Evolutionary conservation across 1,139 yeast species (phyloP), one percentile per base, ranked within the genome.

Genomic region (Taphrina communis): DNA sequence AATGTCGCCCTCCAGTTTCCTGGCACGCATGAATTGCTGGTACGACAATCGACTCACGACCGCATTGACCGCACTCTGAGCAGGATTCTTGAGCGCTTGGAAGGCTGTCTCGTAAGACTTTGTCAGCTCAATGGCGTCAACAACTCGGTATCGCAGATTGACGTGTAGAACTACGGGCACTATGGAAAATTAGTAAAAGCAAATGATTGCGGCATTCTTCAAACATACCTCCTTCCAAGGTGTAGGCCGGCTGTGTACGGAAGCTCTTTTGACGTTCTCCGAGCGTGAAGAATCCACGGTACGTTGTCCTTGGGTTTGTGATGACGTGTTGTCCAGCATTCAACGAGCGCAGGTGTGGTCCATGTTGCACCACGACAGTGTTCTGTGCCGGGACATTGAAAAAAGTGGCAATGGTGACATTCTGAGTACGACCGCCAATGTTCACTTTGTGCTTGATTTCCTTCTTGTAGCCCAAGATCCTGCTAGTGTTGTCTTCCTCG

Each of bases 131-230:
- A 60, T 60, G 11, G 65, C 57, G 39, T 60, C 65, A 19, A 60
- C 57, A 38, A 60, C 65, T 1, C 65, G 65, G 17, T 60, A 60
- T 39, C 65, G 65, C 14, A 60, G 48, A 14, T 60, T 60, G 65
- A 60, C 65, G 38, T 60, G 65, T 6, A 60, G 65, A 7, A 60
- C 65, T n/a, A 60, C 65, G 4, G 65, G 65, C 19, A 60, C 65
- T 44, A 17, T 44, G 17, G 48, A 44, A n/a, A 2, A n/a, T 44
- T 44, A 44, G 48, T 6, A 17, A 44, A 11, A 44, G n/a, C 17
- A 42, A 11, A 17, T 17, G 17, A 17, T 17, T 17, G 17, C 17
- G 17, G 17, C 17, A 17, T 17, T 17, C 17, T 17, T 17, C n/a
- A 42, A 42, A 14, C 46, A 14, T 44, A 44, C 48, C 48, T 36